Percentiles rank a stretch among this genome's conserved stretches.
Conservation (phyloP, 768 basidiomycete species). For the Saitozyma podzolica region DNA sequence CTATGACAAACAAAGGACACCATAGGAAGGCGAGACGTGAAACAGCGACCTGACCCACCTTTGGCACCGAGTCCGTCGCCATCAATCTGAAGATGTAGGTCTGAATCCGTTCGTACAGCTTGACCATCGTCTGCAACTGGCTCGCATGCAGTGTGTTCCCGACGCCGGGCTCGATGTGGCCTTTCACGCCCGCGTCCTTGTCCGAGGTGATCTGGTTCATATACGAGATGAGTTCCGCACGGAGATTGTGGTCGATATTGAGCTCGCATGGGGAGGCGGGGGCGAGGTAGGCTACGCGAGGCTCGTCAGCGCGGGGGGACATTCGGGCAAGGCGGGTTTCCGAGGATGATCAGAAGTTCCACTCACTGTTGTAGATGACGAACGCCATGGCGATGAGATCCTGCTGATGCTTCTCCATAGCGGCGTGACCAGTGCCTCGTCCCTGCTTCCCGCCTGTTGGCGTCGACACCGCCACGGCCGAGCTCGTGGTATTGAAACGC, state of each 20-base stretch:
- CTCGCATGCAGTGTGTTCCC: slow-evolving; percentile 84
- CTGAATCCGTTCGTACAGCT: slow-evolving; percentile 93
- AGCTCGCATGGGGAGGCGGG: slow-evolving; percentile 93
- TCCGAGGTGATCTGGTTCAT: slow-evolving; percentile 83
- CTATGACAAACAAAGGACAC: not conserved
- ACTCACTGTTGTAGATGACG: slow-evolving; percentile 59
- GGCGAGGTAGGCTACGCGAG: slow-evolving; percentile 85
- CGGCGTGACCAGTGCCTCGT: slow-evolving; percentile 52
- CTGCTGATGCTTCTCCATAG: slow-evolving; percentile 98
- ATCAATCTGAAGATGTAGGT: slow-evolving; percentile 94
- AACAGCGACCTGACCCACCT: slow-evolving; percentile 53
- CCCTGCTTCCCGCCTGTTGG: slow-evolving; percentile 7
- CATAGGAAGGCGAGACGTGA: not conserved
- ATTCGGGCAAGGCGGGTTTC: not conserved
- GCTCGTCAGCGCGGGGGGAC: slow-evolving; percentile 9
- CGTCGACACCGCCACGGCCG: slow-evolving; percentile 60
- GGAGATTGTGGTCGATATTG: slow-evolving; percentile 95
- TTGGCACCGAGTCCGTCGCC: slow-evolving; percentile 99
- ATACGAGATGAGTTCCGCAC: slow-evolving; percentile 91
- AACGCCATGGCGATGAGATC: slow-evolving; percentile 91
- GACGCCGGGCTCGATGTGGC: slow-evolving; percentile 71
- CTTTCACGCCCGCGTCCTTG: slow-evolving; percentile 42
- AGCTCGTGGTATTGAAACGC: slow-evolving; percentile 92
- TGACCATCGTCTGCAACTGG: slow-evolving; percentile 89
- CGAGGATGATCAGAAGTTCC: no score